Percentiles rank a stretch among this genome's conserved stretches.
These are phyloP conservation scores for Verticillium zaregamsianum DNA, from an alignment of 2,329 filamentous ascomycete species.

Conservation along the genomic window DNA sequence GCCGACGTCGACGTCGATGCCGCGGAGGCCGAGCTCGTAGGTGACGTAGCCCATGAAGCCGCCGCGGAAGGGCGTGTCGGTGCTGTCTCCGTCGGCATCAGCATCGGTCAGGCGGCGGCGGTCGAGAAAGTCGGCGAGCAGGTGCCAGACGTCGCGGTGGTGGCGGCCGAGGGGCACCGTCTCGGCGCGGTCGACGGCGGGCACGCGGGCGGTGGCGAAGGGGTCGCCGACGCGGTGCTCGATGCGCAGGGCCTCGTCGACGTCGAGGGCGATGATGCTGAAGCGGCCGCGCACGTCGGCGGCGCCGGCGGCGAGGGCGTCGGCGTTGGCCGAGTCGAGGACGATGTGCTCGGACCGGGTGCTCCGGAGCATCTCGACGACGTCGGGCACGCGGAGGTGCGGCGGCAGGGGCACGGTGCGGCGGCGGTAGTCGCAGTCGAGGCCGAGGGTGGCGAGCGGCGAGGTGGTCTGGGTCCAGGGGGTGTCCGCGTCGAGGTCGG, in stretches of 20 bases:
- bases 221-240: constrained; percentile 51
- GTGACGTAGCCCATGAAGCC: constrained; percentile 82
- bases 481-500: too few species aligned
- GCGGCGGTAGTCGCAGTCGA: constrained; percentile 31
- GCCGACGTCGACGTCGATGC: constrained; percentile 42
- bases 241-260: constrained; percentile 51
- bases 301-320: constrained; percentile 33
- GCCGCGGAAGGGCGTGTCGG: constrained; percentile 63
- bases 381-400: constrained; percentile 45
- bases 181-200: constrained; percentile 18
- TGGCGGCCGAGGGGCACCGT: constrained; percentile 19
- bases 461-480: constrained; percentile 7
- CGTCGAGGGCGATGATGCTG: constrained; percentile 69
- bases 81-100: constrained; percentile 9
- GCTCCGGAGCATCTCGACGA: constrained; percentile 47
- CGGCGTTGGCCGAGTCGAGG: constrained; percentile 55
- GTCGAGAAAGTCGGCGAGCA: constrained; percentile 42
- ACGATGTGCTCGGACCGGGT: constrained; percentile 45
- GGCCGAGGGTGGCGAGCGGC: constrained; percentile 22
- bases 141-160: constrained; percentile 40
- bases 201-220: constrained; percentile 26
- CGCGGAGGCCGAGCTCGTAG: constrained; percentile 74
- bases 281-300: constrained; percentile 55
- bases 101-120: constrained; percentile 16
- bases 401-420: constrained; percentile 38